These are phyloP conservation scores for Rhynchosporium secalis DNA, from an alignment of 2,329 filamentous ascomycete species.

Conservation along the genomic window DNA sequence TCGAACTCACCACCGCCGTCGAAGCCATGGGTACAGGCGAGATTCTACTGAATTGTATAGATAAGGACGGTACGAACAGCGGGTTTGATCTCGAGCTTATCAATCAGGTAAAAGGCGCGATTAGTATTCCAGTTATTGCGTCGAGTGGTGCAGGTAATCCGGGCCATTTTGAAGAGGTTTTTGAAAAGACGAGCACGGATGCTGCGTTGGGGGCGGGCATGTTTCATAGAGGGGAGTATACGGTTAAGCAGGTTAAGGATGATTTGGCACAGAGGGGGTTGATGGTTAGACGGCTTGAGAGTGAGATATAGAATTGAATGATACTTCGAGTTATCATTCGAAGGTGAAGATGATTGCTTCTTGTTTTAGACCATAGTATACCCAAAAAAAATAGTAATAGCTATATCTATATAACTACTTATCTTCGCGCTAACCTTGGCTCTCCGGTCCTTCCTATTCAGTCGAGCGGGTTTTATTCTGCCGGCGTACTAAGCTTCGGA, in stretches of 20 bases:
- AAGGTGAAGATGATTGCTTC: too few species aligned
- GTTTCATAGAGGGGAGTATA: slow-evolving; percentile 96
- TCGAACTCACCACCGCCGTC: slow-evolving; percentile 83
- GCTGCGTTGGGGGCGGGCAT: slow-evolving; percentile 94
- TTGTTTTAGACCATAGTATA: too few species aligned
- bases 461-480: too few species aligned
- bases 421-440: too few species aligned
- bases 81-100: slow-evolving; percentile 96
- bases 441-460: too few species aligned
- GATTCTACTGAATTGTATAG: slow-evolving; percentile 95
- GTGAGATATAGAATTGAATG: slow-evolving; percentile 19
- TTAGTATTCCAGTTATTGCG: slow-evolving; percentile 92
- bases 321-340: too few species aligned
- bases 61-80: slow-evolving; percentile 90
- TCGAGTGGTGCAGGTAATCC: slow-evolving; percentile 90
- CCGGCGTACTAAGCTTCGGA: too few species aligned
- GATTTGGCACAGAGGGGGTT: slow-evolving; percentile 70
- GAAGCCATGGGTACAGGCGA: slow-evolving; percentile 96
- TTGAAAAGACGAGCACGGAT: slow-evolving; percentile 80
- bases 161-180: slow-evolving; percentile 87
- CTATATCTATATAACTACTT: too few species aligned
- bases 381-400: too few species aligned
- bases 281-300: slow-evolving; percentile 76
- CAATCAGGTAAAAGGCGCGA: slow-evolving; percentile 78
- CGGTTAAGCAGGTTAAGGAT: slow-evolving; percentile 90